A percentile compares a stretch with the other conserved stretches of the same genome.
Conservation (phyloP, 2,329 filamentous ascomycete species). For the Endocalyx cinctus region DNA sequence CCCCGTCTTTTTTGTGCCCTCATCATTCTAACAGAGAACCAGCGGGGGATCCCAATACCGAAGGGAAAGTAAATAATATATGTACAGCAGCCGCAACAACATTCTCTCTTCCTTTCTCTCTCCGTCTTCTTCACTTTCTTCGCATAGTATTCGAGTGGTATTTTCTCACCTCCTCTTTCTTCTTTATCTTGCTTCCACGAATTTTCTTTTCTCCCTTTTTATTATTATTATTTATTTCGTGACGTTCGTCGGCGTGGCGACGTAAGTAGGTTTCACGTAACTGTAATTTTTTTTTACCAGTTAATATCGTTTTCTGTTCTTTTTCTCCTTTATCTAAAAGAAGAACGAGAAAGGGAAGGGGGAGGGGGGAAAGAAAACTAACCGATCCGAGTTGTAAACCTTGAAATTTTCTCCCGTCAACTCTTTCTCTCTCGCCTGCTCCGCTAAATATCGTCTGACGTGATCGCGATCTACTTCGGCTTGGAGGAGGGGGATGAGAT, state of each 20-base stretch:
- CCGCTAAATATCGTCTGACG: slow-evolving; percentile 79
- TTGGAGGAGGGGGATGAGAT: slow-evolving; percentile 88
- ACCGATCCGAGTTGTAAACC: slow-evolving; percentile 88
- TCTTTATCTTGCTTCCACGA: neutral
- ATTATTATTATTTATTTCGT: too few relatives aligned
- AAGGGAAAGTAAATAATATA: neutral
- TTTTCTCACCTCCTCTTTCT: neutral
- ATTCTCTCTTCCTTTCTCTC: too few relatives aligned
- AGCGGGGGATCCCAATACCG: too few relatives aligned
- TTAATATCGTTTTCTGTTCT: neutral
- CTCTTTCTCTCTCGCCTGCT: slow-evolving; percentile 86
- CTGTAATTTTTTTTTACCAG: slow-evolving; percentile 37
- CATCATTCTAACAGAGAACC: too few relatives aligned
- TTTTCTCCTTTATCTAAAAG: neutral
- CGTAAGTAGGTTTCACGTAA: slow-evolving; percentile 78
- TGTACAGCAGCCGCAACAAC: neutral
- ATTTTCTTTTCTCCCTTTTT: too few relatives aligned
- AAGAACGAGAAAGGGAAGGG: slow-evolving; percentile 1
- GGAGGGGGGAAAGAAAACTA: slow-evolving; percentile 29
- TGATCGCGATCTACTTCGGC: slow-evolving; percentile 96
- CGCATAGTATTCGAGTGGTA: neutral
- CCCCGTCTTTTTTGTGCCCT: too few relatives aligned
- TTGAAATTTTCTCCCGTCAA: slow-evolving; percentile 77
- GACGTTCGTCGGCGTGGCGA: slow-evolving; percentile 60
- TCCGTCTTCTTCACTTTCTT: neutral